phyloP scores from a whole-genome alignment of 306 rosid species.

The Rosa multiflora region DNA sequence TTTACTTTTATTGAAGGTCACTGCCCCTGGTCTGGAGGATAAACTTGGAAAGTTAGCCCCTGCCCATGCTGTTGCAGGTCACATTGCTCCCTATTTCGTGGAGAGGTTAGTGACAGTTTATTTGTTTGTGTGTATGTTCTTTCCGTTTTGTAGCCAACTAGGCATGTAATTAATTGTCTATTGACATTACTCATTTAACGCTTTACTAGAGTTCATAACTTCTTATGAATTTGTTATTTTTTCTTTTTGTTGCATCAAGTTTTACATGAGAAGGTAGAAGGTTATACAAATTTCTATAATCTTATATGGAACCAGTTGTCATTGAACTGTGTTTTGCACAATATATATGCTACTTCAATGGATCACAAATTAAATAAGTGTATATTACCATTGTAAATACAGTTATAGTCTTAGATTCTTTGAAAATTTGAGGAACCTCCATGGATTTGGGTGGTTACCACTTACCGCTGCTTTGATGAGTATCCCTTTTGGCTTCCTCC shows the following conservation, averaged over 20 bases:
- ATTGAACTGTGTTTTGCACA: neutral
- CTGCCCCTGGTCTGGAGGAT: constrained; percentile 77
- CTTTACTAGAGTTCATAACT: neutral
- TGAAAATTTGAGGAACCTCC: too few relatives aligned
- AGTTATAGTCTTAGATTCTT: neutral
- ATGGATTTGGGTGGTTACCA: neutral
- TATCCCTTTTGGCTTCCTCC: neutral
- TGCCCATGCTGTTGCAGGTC: constrained; percentile 80
- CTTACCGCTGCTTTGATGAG: neutral
- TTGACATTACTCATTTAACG: neutral
- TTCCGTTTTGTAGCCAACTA: neutral
- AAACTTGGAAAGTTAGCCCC: constrained; percentile 86
- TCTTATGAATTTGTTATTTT: neutral
- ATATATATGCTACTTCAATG: neutral
- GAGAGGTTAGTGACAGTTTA: constrained; percentile 54
- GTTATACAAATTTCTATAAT: neutral
- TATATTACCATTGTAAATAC: neutral
- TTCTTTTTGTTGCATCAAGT: neutral
- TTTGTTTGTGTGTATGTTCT: neutral
- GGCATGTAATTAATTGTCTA: neutral
- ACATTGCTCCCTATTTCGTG: constrained; percentile 71
- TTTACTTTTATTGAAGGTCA: constrained; percentile 52
- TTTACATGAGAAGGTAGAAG: neutral
- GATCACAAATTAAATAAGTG: neutral
- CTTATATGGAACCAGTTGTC: neutral